Conservation (phyloP, 2,329 filamentous ascomycete genomes). For the Trichophyton equinum region DNA sequence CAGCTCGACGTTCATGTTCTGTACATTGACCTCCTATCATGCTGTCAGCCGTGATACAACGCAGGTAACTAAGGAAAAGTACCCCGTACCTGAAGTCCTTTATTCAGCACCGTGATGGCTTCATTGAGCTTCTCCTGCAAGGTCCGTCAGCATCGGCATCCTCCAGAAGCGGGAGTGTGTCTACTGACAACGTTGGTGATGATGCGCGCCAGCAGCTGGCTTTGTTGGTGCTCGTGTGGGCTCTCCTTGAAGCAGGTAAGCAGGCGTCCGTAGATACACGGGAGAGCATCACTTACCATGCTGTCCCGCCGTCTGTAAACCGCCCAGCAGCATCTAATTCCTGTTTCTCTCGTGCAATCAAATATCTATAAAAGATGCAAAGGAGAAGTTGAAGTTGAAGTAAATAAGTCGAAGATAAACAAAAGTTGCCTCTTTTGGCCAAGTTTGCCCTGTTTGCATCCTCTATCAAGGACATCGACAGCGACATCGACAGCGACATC, state of each 20-base stretch:
- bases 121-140: constrained; percentile 91
- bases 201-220: constrained; percentile 80
- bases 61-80: constrained; percentile 5
- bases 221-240: constrained; percentile 96
- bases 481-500: too few relatives aligned
- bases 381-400: neutral
- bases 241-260: constrained; percentile 51
- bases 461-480: too few relatives aligned
- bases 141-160: neutral
- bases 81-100: constrained; percentile 59
- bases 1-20: constrained; percentile 97
- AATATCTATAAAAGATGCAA: neutral
- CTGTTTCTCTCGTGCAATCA: too few relatives aligned
- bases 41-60: neutral
- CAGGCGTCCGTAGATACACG: neutral
- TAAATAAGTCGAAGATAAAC: too few relatives aligned
- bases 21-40: constrained; percentile 80
- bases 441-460: neutral
- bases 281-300: neutral
- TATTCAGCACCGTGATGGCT: constrained; percentile 83
- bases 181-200: constrained; percentile 85
- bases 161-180: neutral
- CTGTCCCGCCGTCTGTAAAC: neutral
- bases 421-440: neutral
- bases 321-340: too few relatives aligned